phyloP scores from a whole-genome alignment of 2,329 filamentous ascomycete species.

The Aspergillus sp. region DNA sequence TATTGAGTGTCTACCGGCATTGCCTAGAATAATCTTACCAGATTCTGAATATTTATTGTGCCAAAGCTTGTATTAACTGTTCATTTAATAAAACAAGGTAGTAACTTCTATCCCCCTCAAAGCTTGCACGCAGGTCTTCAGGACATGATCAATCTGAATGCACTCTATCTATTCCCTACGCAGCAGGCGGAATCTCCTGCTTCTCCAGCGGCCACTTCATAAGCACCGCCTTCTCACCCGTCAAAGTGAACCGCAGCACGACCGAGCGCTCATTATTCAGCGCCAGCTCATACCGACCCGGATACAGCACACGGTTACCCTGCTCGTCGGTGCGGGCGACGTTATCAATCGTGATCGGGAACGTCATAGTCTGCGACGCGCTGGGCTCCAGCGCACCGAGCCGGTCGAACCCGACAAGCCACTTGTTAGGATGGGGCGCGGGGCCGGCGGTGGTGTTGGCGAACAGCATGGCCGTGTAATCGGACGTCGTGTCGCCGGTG shows the following conservation, averaged over 20 bases:
- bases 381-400: slow-evolving; percentile 25
- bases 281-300: slow-evolving; percentile 41
- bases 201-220: slow-evolving; percentile 33
- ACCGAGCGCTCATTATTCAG: slow-evolving; percentile 40
- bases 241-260: slow-evolving; percentile 31
- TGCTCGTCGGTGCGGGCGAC: slow-evolving; percentile 36
- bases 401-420: slow-evolving; percentile 40
- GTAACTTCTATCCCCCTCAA: too few species aligned
- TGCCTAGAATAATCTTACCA: too few species aligned
- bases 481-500: slow-evolving; percentile 33
- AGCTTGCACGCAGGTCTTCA: too few species aligned
- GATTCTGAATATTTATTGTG: too few species aligned
- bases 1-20: too few species aligned
- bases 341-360: slow-evolving; percentile 39
- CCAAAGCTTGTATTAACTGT: too few species aligned
- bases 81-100: too few species aligned
- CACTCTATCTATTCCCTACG: too few species aligned
- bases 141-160: too few species aligned
- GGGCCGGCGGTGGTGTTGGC: slow-evolving; percentile 39
- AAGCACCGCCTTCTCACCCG: slow-evolving; percentile 29
- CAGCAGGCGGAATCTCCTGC: too few species aligned
- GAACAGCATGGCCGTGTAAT: slow-evolving; percentile 43
- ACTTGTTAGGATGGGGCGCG: slow-evolving; percentile 41
- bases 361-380: slow-evolving; percentile 22
- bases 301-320: slow-evolving; percentile 41